A percentile compares a stretch with the other conserved stretches of the same genome.
These are phyloP conservation scores for Apocynum venetum DNA, from an alignment of 257 asterid genomes.

Conservation along the genomic window DNA sequence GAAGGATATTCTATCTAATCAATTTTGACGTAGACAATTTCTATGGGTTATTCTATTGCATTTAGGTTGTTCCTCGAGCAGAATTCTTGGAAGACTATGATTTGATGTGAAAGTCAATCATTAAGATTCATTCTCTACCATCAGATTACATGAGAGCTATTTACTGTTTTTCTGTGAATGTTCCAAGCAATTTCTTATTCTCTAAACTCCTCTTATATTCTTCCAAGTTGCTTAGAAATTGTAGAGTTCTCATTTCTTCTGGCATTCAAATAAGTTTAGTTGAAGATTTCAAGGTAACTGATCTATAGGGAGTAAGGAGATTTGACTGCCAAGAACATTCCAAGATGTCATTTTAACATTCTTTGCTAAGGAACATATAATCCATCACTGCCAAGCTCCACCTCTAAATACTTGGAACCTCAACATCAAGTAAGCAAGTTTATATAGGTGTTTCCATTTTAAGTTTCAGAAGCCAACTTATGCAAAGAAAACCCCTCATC, in stretches of 20 bases:
- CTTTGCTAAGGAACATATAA: neutral
- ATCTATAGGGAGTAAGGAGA: neutral
- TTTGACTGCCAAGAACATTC: neutral
- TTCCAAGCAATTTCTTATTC: slow-evolving; percentile 13
- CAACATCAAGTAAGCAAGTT: neutral
- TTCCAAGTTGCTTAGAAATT: neutral
- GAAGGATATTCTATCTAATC: neutral
- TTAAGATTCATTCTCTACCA: neutral
- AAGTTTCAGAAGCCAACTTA: neutral
- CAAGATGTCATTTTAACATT: neutral
- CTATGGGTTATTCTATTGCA: neutral
- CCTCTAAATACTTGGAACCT: neutral
- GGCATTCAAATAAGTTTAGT: neutral
- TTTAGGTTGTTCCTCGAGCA: neutral
- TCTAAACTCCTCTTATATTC: neutral
- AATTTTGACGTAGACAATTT: neutral
- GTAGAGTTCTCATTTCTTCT: neutral
- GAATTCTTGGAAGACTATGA: neutral
- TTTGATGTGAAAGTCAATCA: neutral
- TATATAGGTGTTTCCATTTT: neutral
- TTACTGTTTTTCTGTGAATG: neutral
- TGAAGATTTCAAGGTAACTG: neutral
- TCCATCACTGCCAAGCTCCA: neutral
- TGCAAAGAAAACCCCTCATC: neutral
- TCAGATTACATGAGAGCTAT: neutral